phyloP scores from a whole-genome alignment of 31 red algal species.

The Pterothamnion heteromorphum region DNA sequence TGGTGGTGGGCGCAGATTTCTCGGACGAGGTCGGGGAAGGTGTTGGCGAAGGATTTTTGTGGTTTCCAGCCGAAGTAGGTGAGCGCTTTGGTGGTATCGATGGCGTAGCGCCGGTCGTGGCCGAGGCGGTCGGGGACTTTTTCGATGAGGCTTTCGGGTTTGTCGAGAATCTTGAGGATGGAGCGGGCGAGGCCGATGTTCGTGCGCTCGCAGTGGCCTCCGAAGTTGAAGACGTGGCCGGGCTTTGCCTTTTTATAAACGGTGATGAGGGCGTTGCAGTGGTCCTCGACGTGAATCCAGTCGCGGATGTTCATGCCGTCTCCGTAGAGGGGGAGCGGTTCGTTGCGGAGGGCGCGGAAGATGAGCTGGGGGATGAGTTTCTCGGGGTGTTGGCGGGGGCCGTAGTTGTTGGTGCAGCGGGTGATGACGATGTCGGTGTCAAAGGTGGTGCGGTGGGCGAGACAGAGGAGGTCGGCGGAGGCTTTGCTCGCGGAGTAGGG shows the following conservation, averaged over 20 bases:
- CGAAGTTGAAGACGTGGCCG: not conserved
- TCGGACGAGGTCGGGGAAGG: too few relatives aligned
- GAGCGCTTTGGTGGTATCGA: not conserved
- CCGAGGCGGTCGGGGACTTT: not conserved
- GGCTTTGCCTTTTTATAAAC: not conserved
- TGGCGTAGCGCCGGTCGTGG: not conserved
- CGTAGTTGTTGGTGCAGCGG: not conserved
- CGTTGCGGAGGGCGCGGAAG: not conserved
- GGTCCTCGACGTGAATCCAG: not conserved
- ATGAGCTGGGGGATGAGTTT: conserved; percentile 1
- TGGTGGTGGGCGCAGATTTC: too few relatives aligned
- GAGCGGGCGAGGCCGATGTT: not conserved
- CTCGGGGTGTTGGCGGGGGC: not conserved
- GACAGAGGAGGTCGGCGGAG: not conserved
- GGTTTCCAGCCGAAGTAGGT: not conserved
- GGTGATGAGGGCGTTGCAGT: not conserved
- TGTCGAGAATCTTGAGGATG: not conserved
- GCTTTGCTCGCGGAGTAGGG: conserved; percentile 13
- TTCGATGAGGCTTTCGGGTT: not conserved
- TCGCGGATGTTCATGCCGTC: not conserved
- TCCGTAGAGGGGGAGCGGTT: not conserved
- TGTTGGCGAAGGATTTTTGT: too few relatives aligned
- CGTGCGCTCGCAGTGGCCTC: not conserved
- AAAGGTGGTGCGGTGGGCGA: not conserved
- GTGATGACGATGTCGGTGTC: not conserved